phyloP scores from a whole-genome alignment of 768 basidiomycete species.

The Clavaria fumosa region DNA sequence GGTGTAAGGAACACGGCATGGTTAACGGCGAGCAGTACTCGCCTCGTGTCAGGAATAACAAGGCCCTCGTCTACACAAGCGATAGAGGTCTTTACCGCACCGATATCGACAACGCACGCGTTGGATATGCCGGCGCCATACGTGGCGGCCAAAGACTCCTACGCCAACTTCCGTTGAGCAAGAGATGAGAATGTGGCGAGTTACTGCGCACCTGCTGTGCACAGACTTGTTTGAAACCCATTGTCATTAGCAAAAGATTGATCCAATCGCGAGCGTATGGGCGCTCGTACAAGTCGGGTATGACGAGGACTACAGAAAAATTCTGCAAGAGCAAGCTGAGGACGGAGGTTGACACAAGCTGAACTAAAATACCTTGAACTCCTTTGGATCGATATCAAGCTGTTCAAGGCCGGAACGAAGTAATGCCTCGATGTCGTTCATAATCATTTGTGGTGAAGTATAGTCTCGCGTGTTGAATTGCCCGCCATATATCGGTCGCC shows the following conservation, averaged over 20 bases:
- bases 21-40: slow-evolving; percentile 4
- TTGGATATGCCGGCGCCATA: slow-evolving; percentile 91
- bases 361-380: slow-evolving; percentile 41
- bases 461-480: slow-evolving; percentile 79
- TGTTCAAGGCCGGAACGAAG: slow-evolving; percentile 48
- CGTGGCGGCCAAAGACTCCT: slow-evolving; percentile 89
- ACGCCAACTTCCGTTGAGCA: not conserved
- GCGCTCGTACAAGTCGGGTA: slow-evolving; percentile 86
- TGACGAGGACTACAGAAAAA: slow-evolving; percentile 74
- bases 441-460: slow-evolving; percentile 43
- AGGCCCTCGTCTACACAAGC: slow-evolving; percentile 93
- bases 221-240: slow-evolving; percentile 90
- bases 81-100: slow-evolving; percentile 68
- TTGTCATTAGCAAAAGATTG: slow-evolving; percentile 51
- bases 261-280: slow-evolving; percentile 67
- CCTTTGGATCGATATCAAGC: slow-evolving; percentile 33
- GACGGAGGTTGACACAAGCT: not conserved
- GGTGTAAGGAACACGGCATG: slow-evolving; percentile 4
- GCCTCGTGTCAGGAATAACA: slow-evolving; percentile 80
- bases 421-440: slow-evolving; percentile 69
- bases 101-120: slow-evolving; percentile 93
- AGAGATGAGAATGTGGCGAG: not conserved
- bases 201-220: slow-evolving; percentile 59
- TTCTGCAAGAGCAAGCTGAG: slow-evolving; percentile 32
- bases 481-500: slow-evolving; percentile 71